phyloP scores from a whole-genome alignment of 116 monocot genomes.

The Posidonia oceanica region DNA sequence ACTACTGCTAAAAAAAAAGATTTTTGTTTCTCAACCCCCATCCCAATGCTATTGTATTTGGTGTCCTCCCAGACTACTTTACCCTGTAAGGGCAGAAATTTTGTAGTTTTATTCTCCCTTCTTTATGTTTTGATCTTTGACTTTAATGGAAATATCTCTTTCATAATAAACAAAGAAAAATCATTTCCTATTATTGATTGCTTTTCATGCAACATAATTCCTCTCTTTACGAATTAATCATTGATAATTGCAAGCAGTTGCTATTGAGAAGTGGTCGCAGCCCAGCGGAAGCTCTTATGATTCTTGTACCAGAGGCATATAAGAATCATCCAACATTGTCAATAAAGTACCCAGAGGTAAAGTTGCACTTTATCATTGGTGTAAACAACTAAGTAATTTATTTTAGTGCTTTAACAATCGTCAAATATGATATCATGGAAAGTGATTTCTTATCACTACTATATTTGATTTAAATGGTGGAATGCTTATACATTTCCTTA shows the following conservation, averaged over 20 bases:
- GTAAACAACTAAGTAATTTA: not conserved
- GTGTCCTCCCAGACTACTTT: no score
- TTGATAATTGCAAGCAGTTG: constrained; percentile 34
- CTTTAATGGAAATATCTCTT: not conserved
- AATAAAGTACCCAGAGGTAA: constrained; percentile 98
- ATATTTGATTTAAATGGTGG: no score
- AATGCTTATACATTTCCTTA: no score
- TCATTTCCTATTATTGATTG: not conserved
- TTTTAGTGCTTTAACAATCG: no score
- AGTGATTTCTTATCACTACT: no score
- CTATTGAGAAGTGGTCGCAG: constrained; percentile 84
- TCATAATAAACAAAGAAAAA: no score
- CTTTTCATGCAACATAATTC: not conserved
- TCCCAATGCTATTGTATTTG: no score
- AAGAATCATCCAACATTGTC: constrained; percentile 96
- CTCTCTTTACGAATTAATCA: not conserved
- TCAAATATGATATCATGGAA: no score
- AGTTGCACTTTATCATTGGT: not conserved
- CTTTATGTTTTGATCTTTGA: constrained; percentile 1
- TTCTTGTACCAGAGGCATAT: constrained; percentile 98
- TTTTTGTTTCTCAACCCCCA: no score
- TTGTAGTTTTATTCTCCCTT: no score
- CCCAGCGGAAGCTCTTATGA: constrained; percentile 96
- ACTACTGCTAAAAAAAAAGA: no score
- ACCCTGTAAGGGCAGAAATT: no score